phyloP scores from a whole-genome alignment of 2,329 filamentous ascomycete species.

The Talaromyces sp. region DNA sequence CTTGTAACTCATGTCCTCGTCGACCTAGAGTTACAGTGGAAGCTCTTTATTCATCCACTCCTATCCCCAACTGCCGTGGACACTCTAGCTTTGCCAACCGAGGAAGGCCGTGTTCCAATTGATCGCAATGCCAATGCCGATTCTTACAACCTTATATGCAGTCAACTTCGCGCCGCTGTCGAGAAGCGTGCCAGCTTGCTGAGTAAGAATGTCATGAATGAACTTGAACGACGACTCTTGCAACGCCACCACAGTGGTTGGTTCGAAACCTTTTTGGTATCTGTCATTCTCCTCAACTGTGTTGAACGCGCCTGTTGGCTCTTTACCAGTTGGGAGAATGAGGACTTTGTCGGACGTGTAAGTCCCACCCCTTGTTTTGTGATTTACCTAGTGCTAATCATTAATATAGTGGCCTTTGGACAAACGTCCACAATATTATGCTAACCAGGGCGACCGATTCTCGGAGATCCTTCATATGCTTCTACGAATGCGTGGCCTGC shows the following conservation, averaged over 20 bases:
- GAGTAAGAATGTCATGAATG: constrained; percentile 55
- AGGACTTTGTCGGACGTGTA: constrained; percentile 35
- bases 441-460: constrained; percentile 56
- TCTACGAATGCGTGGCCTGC: constrained; percentile 54
- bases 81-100: constrained; percentile 35
- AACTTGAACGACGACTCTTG: constrained; percentile 58
- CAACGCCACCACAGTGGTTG: constrained; percentile 55
- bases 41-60: constrained; percentile 48
- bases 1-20: constrained; percentile 54
- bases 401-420: constrained; percentile 52
- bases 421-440: constrained; percentile 50
- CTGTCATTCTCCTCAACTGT: constrained; percentile 57
- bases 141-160: constrained; percentile 50
- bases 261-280: constrained; percentile 59
- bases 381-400: not conserved
- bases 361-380: constrained; percentile 17
- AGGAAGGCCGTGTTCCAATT: constrained; percentile 40
- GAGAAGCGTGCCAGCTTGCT: constrained; percentile 54
- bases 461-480: constrained; percentile 56
- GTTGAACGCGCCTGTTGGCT: constrained; percentile 59
- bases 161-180: constrained; percentile 53
- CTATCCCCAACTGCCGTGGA: constrained; percentile 36
- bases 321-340: constrained; percentile 52
- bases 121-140: constrained; percentile 39
- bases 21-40: constrained; percentile 47